Conservation (phyloP, 352 stramenopile species). For the Plasmopara viticola region DNA sequence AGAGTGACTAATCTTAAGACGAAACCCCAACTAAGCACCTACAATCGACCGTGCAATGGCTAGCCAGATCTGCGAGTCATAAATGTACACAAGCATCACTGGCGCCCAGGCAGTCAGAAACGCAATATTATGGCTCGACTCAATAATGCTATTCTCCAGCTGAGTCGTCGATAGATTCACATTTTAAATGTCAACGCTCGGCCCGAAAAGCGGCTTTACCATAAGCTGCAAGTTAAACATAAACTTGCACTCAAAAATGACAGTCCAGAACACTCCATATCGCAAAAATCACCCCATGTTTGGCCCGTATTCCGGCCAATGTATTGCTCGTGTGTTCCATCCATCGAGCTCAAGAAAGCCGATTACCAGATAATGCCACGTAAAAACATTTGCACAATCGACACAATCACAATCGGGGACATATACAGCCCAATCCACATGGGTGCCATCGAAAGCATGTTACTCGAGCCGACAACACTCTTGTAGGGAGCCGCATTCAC, state of each 20-base stretch:
- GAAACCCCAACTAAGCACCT: constrained; percentile 67
- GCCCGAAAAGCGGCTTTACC: constrained; percentile 94
- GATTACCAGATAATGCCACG: constrained; percentile 47
- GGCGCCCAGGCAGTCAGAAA: constrained; percentile 70
- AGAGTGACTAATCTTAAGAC: constrained; percentile 76
- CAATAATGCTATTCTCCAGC: constrained; percentile 47
- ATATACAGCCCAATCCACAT: constrained; percentile 52
- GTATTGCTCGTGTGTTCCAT: constrained; percentile 71
- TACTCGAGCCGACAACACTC: constrained; percentile 36
- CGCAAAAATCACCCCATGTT: constrained; percentile 54
- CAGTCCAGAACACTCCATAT: constrained; percentile 71
- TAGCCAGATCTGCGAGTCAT: constrained; percentile 85
- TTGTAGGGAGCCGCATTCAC: constrained; percentile 70
- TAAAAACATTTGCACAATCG: constrained; percentile 67
- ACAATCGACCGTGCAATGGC: constrained; percentile 77
- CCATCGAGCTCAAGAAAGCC: constrained; percentile 50
- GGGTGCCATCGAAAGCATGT: constrained; percentile 59
- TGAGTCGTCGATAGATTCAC: constrained; percentile 44
- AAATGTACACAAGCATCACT: constrained; percentile 81
- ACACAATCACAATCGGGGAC: constrained; percentile 46
- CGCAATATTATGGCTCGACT: constrained; percentile 75
- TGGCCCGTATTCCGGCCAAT: constrained; percentile 77
- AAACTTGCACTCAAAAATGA: constrained; percentile 92
- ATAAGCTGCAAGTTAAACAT: constrained; percentile 97
- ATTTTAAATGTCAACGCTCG: constrained; percentile 92